A percentile compares a stretch with the other conserved stretches of the same genome.
phyloP scores from a whole-genome alignment of 768 basidiomycete genomes.

The Suillus decipiens region DNA sequence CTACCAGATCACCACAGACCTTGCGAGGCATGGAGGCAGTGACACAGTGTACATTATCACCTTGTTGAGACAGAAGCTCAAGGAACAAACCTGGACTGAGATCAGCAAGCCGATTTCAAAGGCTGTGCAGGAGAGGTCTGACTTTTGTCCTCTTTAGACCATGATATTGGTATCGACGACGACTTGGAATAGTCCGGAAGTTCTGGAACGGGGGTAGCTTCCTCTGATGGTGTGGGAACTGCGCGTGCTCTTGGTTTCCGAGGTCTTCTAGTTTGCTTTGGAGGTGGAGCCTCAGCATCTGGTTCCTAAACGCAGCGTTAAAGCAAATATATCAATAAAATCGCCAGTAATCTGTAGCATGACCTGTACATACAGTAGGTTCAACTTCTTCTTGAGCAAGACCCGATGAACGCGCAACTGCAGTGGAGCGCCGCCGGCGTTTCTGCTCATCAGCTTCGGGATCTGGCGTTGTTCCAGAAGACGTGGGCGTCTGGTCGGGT shows the following conservation, averaged over 20 bases:
- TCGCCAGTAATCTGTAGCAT: neutral
- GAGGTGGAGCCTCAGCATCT: slow-evolving; percentile 33
- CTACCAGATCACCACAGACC: slow-evolving; percentile 33
- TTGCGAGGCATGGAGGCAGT: slow-evolving; percentile 67
- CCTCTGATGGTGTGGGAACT: slow-evolving; percentile 25
- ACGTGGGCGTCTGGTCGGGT: slow-evolving; percentile 48
- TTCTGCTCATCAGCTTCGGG: slow-evolving; percentile 64
- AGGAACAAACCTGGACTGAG: slow-evolving; percentile 45
- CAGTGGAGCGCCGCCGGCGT: slow-evolving; percentile 40
- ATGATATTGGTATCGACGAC: slow-evolving; percentile 42
- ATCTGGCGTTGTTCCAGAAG: slow-evolving; percentile 55
- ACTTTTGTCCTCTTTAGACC: slow-evolving; percentile 74
- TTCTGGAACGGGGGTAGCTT: slow-evolving; percentile 20
- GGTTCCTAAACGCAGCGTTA: slow-evolving; percentile 13
- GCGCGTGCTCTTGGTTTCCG: slow-evolving; percentile 36
- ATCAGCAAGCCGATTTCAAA: slow-evolving; percentile 18
- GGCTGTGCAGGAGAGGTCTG: slow-evolving; percentile 21
- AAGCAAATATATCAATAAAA: slow-evolving; percentile 2
- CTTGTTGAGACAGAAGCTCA: slow-evolving; percentile 58
- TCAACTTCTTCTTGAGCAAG: slow-evolving; percentile 34
- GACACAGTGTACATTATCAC: slow-evolving; percentile 69
- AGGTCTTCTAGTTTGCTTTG: slow-evolving; percentile 30
- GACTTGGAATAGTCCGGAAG: slow-evolving; percentile 29
- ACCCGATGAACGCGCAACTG: slow-evolving; percentile 28
- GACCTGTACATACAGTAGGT: neutral